Evolutionary conservation across 306 rosid genomes (phyloP), one percentile per base, ranked within the genome.

Genomic region (Phaseolus lunatus): DNA sequence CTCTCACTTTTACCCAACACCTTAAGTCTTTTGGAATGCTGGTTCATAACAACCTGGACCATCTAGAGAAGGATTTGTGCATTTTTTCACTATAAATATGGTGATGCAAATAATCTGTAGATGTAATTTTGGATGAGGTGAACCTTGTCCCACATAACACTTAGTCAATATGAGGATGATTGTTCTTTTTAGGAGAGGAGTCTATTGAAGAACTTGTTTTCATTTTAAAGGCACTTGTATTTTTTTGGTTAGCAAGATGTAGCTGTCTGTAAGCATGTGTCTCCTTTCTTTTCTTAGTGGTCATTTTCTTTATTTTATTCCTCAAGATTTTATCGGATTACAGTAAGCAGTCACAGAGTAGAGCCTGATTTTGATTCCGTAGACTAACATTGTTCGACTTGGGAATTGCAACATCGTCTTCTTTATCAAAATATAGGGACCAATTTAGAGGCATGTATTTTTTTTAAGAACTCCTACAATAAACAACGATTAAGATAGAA

Each of bases 221-320:
- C 45, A 2, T 67, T 81, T 48, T 70, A 47, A 24, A 27, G 39
- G 16, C 64, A 59, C 1, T 44, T 26, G 27, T 39, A 50, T 6
- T 53, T 76, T 71, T 31, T 31, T 14, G n/a, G 47, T 1, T 43
- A 26, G 56, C 70, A 63, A 77, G 80, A 57, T 49, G 33, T 56
- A 19, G 73, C 31, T 47, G 5, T 58, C 13, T 43, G 45, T 75
- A 22, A 19, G 62, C 63, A n/a, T 70, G 52, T 70, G 19, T 37
- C 13, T 71, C 22, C 24, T 20, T 54, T 70, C 15, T 20, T 62
- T 76, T 19, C 37, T 54, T n/a, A 5, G 26, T 72, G 56, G 63
- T 24, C 39, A 9, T 31, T 77, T 73, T 59, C 59, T 65, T 31
- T 33, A 29, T 45, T 44, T 67, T 56, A 13, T 18, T 8, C 26